Conservation (phyloP, 441 rosid genomes). For the Kokia cookei region DNA sequence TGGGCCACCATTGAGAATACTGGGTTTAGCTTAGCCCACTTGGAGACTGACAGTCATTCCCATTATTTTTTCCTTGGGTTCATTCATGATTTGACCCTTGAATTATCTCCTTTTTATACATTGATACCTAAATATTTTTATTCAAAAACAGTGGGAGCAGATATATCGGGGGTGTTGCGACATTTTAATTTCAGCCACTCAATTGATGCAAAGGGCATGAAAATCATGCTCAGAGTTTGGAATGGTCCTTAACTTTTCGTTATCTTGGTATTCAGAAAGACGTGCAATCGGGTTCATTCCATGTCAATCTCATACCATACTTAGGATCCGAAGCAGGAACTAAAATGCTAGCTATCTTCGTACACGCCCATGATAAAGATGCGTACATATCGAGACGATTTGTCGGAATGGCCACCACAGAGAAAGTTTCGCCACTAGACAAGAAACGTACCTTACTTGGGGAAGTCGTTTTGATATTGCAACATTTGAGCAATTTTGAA, state of each 20-base stretch:
- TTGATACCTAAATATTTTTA: too few species aligned
- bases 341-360: background rate
- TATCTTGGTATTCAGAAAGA: conserved; percentile 41
- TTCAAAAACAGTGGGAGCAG: conserved; percentile 2
- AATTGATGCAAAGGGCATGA: conserved; percentile 34
- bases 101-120: too few species aligned
- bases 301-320: background rate
- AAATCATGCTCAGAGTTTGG: conserved; percentile 41
- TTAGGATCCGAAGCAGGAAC: background rate
- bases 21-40: background rate
- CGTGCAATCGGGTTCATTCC: background rate
- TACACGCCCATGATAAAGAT: background rate
- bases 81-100: too few species aligned
- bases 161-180: conserved; percentile 41
- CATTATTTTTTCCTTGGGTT: too few species aligned
- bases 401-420: background rate
- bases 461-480: background rate
- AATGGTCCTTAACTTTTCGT: conserved; percentile 41
- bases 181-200: conserved; percentile 58
- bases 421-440: background rate
- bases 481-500: background rate
- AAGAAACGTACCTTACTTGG: background rate
- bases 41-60: too few species aligned
- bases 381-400: background rate
- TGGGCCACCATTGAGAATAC: background rate